Evolutionary conservation across 2,329 filamentous ascomycete species (phyloP).

Genomic region (Ceratocystis colombiana): DNA sequence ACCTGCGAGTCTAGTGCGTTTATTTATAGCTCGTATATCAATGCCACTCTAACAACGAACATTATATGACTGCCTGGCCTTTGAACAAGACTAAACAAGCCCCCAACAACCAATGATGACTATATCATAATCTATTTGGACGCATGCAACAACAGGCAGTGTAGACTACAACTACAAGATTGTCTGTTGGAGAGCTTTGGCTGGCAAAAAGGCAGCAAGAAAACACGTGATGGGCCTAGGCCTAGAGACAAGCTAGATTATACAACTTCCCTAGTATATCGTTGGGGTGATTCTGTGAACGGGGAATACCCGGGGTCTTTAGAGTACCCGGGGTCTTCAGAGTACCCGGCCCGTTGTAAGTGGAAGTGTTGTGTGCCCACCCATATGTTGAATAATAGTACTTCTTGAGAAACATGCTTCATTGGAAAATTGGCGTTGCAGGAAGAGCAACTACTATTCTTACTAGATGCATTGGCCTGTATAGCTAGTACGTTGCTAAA

Average conservation of each 20-base stretch:
- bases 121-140: not conserved
- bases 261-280: not conserved
- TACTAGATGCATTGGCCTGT: not conserved
- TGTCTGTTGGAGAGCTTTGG: too few relatives aligned
- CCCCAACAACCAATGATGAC: too few relatives aligned
- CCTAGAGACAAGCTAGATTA: not conserved
- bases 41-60: not conserved
- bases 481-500: not conserved
- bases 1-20: not conserved
- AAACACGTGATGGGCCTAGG: not conserved
- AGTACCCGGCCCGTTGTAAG: not conserved
- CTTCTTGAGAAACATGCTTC: not conserved
- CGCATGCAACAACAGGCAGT: too few relatives aligned
- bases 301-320: not conserved
- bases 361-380: not conserved
- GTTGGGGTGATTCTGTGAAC: not conserved
- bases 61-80: not conserved
- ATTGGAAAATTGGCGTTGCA: not conserved
- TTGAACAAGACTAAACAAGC: too few relatives aligned
- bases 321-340: not conserved
- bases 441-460: not conserved
- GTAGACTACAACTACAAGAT: too few relatives aligned
- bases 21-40: slow-evolving; percentile 2
- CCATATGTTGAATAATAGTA: not conserved
- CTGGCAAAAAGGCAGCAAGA: not conserved